Evolutionary conservation across 352 stramenopile genomes (phyloP).

Genomic region (Thalassiosira ordinaria): DNA sequence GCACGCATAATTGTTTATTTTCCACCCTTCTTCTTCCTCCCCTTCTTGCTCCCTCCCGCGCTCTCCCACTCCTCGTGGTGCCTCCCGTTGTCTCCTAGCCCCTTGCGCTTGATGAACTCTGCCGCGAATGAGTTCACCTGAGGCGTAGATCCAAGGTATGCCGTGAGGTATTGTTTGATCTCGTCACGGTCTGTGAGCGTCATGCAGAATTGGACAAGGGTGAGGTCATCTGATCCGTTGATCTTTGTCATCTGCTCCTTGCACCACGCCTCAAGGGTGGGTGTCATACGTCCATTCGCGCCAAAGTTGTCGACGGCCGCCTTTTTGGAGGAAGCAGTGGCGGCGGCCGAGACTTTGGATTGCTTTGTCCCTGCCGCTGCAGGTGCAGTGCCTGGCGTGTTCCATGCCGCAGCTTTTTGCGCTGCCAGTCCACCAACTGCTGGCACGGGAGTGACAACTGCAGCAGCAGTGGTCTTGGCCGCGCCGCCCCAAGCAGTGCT

Average conservation of each 20-base stretch:
- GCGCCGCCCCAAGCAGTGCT: slow-evolving; percentile 65
- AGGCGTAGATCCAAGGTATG: slow-evolving; percentile 94
- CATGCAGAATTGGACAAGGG: slow-evolving; percentile 90
- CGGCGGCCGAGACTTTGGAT: neutral
- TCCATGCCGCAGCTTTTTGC: slow-evolving; percentile 13
- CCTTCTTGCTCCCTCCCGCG: slow-evolving; percentile 68
- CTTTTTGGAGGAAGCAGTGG: slow-evolving; percentile 26
- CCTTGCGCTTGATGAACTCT: slow-evolving; percentile 95
- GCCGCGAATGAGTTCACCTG: slow-evolving; percentile 97
- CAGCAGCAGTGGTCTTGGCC: slow-evolving; percentile 41
- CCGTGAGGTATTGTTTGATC: slow-evolving; percentile 95
- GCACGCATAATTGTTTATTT: too few species aligned
- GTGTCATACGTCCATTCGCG: slow-evolving; percentile 66
- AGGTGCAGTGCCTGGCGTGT: slow-evolving; percentile 10
- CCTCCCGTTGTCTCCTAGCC: slow-evolving; percentile 29
- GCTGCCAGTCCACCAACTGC: slow-evolving; percentile 32
- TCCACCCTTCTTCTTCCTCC: slow-evolving; percentile 77
- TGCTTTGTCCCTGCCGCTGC: slow-evolving; percentile 26
- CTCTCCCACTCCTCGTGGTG: slow-evolving; percentile 83
- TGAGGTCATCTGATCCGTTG: slow-evolving; percentile 85
- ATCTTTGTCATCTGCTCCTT: slow-evolving; percentile 85
- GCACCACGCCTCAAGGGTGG: slow-evolving; percentile 86
- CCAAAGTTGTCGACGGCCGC: slow-evolving; percentile 76
- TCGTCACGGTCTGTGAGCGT: slow-evolving; percentile 93
- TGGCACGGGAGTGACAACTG: slow-evolving; percentile 37